Percentiles rank a stretch among this genome's conserved stretches.
phyloP scores from a whole-genome alignment of 2,329 filamentous ascomycete species.

The Rhynchosporium graminicola region DNA sequence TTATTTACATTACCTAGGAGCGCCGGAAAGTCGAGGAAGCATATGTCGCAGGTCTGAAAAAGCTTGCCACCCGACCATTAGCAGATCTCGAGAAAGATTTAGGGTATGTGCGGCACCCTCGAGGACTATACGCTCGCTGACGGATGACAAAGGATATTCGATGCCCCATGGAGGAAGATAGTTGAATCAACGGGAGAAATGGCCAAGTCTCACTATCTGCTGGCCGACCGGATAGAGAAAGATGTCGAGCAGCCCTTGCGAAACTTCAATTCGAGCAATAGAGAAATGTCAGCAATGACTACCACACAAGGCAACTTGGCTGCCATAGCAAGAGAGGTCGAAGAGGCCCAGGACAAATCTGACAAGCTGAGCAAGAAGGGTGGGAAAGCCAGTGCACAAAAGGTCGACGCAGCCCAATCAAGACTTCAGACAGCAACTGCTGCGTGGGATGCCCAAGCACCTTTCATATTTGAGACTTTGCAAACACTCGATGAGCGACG shows the following conservation, averaged over 20 bases:
- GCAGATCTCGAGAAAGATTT: conserved; percentile 78
- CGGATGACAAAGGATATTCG: conserved; percentile 70
- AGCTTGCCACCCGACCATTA: conserved; percentile 72
- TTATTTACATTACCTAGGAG: conserved; percentile 61
- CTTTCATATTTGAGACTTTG: conserved; percentile 90
- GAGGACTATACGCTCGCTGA: conserved; percentile 29
- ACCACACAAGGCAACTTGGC: conserved; percentile 80
- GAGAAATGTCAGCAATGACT: conserved; percentile 77
- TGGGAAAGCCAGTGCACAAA: conserved; percentile 71
- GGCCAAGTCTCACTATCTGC: conserved; percentile 78
- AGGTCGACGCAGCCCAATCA: conserved; percentile 71
- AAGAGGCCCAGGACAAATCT: conserved; percentile 79
- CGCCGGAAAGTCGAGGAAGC: conserved; percentile 87
- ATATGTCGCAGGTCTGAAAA: conserved; percentile 81
- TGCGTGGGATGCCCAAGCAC: conserved; percentile 93
- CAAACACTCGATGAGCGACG: conserved; percentile 89
- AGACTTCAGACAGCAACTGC: conserved; percentile 76
- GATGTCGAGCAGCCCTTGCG: conserved; percentile 86
- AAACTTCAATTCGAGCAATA: conserved; percentile 68
- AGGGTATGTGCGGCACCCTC: conserved; percentile 63
- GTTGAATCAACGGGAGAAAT: conserved; percentile 76
- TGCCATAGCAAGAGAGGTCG: conserved; percentile 80
- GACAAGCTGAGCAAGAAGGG: conserved; percentile 83
- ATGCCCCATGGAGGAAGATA: conserved; percentile 86
- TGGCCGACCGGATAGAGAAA: conserved; percentile 79